Evolutionary conservation across 2,329 filamentous ascomycete genomes (phyloP), one percentile per base, ranked within the genome.

Genomic region (Fusarium subglutinans): DNA sequence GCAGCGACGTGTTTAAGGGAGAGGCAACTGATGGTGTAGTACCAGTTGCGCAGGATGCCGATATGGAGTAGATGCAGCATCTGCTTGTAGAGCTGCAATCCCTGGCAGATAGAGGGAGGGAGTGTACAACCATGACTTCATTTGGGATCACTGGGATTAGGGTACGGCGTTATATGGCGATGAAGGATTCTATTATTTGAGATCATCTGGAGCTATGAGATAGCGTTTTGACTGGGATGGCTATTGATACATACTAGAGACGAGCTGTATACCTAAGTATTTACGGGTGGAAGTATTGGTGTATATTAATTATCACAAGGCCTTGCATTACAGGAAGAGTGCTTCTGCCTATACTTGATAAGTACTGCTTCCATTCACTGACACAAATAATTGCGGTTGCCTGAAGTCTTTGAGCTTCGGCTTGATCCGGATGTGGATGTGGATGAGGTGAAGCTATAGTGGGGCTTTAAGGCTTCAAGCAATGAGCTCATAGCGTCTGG

Each of bases 21-120:
- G 90, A 91, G 74, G 85, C 86, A 5, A 81, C 81, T 4, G 88
- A 89, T 38, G 87, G 87, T 3, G 82, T 89, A 4, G 79, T 82
- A 5, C 77, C 83, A 2, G 78, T 82, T 10, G 81, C 81, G 10
- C 84, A 85, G 50, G 86, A 86, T 59, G 82, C 83, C 30, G 86
- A 85, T 35, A 83, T 85, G 76, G 87, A 85, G 63, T 83, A 79
- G 62, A 74, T 55, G 48, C 47, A 63, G 41, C 47, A 63, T 57
- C n/a, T 50, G 10, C 51, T 37, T 53, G 8, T n/a, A 24, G 40
- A 40, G 47, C 59, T 45, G 33, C 30, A 41, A 43, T 59, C 59
- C 35, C 51, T 43, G 17, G 57, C 24, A 56, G 30, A 61, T 10
- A 57, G 40, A 69, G 71, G 72, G 68, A 69, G 40, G 72, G 68